A percentile compares a stretch with the other conserved stretches of the same genome.
These are phyloP conservation scores for Diaporthe ilicicola DNA, from an alignment of 2,329 filamentous ascomycete genomes.

Conservation along the genomic window DNA sequence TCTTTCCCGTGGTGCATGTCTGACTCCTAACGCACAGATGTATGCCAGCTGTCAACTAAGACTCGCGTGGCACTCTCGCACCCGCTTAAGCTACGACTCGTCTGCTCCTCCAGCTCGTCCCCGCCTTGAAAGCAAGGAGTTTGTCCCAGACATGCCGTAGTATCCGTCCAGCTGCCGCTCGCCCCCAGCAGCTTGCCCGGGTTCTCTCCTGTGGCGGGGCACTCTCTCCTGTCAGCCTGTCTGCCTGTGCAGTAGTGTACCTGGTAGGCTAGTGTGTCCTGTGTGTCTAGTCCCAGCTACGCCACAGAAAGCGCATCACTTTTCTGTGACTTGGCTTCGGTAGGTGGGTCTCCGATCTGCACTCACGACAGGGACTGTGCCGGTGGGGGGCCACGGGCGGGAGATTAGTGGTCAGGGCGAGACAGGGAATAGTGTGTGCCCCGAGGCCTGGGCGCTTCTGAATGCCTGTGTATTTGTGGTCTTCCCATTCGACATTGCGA, in stretches of 20 bases:
- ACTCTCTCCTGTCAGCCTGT: not conserved
- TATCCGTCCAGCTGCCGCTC: not conserved
- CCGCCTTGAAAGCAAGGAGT: not conserved
- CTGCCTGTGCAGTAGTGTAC: not conserved
- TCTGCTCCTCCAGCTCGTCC: not conserved
- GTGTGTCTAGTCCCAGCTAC: not conserved
- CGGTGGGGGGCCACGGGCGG: not conserved
- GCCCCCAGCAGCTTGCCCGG: not conserved
- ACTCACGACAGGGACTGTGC: conserved; percentile 8
- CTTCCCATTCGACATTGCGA: not conserved
- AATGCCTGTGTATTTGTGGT: not conserved
- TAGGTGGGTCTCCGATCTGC: not conserved
- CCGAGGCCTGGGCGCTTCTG: not conserved
- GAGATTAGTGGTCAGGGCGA: conserved; percentile 10
- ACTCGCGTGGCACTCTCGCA: conserved; percentile 16
- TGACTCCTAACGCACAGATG: conserved; percentile 11
- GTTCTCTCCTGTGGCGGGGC: not conserved
- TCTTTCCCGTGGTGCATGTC: conserved; percentile 10
- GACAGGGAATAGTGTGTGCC: not conserved
- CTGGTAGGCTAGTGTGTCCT: too few species aligned
- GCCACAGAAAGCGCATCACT: not conserved
- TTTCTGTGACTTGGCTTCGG: not conserved
- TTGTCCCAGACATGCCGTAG: not conserved
- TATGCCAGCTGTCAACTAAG: not conserved
- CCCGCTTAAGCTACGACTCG: not conserved